Percentiles rank a stretch among this genome's conserved stretches.
Conservation (phyloP, 2,329 filamentous ascomycete species). For the Fusarium euwallaceae region DNA sequence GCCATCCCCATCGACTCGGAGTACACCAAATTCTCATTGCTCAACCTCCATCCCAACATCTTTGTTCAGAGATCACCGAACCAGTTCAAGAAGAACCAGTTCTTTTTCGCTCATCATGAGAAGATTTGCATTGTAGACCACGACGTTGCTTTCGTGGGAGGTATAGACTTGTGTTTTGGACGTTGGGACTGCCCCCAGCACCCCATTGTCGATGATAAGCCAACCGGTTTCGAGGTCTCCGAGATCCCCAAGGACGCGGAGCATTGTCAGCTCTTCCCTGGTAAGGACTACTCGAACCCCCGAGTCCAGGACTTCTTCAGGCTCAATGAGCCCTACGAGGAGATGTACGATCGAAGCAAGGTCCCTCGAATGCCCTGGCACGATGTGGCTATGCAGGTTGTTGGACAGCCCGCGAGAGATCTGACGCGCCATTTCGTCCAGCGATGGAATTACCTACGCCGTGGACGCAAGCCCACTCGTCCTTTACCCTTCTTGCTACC, state of each 20-base stretch:
- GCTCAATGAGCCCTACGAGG: slow-evolving; percentile 93
- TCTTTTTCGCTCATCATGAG: slow-evolving; percentile 99
- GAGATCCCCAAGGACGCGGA: slow-evolving; percentile 86
- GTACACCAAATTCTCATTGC: slow-evolving; percentile 95
- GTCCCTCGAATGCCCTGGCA: slow-evolving; percentile 98
- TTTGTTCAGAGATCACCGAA: slow-evolving; percentile 97
- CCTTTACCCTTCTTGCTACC: slow-evolving; percentile 94
- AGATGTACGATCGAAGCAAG: slow-evolving; percentile 95
- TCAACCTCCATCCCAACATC: slow-evolving; percentile 95
- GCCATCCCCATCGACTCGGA: slow-evolving; percentile 98
- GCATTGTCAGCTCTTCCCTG: slow-evolving; percentile 95
- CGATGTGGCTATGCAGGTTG: slow-evolving; percentile 97
- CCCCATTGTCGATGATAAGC: slow-evolving; percentile 89
- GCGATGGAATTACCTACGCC: slow-evolving; percentile 96
- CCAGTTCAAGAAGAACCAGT: slow-evolving; percentile 98
- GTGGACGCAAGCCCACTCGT: slow-evolving; percentile 91
- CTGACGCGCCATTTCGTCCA: slow-evolving; percentile 97
- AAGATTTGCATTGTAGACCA: slow-evolving; percentile 98
- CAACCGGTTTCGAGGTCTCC: slow-evolving; percentile 89
- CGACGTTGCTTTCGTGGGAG: slow-evolving; percentile 93
- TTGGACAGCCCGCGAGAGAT: slow-evolving; percentile 94
- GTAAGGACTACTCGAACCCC: slow-evolving; percentile 98
- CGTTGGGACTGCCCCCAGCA: slow-evolving; percentile 98
- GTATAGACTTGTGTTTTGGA: slow-evolving; percentile 96
- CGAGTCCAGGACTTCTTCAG: slow-evolving; percentile 95